Evolutionary conservation across 1,284 basidiomycete genomes (phyloP), one percentile per base, ranked within the genome.

Genomic region (Malassezia restricta): DNA sequence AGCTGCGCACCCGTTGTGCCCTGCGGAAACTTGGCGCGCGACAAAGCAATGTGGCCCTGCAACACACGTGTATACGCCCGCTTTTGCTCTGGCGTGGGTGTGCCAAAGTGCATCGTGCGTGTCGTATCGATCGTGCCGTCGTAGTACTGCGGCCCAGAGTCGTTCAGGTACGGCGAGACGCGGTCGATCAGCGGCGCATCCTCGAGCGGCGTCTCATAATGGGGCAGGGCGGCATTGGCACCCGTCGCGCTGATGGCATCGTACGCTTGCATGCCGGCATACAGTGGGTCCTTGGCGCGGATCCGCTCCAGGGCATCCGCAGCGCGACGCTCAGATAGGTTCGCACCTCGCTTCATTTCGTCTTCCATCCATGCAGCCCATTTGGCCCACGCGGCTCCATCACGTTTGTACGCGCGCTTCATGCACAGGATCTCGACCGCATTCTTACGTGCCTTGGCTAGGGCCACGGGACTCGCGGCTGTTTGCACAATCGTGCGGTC

Each of bases 331-430:
- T 71, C 69, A 30, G 62, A 54, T 8, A 71, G 46, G 12, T 37
- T 41, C 8, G 37, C 47, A 8, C 56, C 49, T 42, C 57, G 58
- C 15, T 49, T 49, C 51, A 71, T 56, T 8, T 57, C 49, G 27
- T 67, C 61, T 38, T 71, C 69, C 50, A 71, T 62, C 69, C 69
- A 71, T 12, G 69, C 65, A 2, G 69, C 66, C 69, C 69, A 71
- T 4, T 54, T 48, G 8, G 55, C 68, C 69, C 69, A 71, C 1
- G 66, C 64, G 3, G 61, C 61, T 27, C 68, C 69, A 53, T 71
- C 69, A 17, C 68, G 66, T 8, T 63, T 44, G 47, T 71, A 68
- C 12, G 66, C 61, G 8, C 46, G 46, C 3, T 62, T 56, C 58
- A 71, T 59, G 8, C 69, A 66, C 2, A 54, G 47, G 17, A 69